Evolutionary conservation across 257 asterid species (phyloP).

Genomic region (Ligustrum vulgare): DNA sequence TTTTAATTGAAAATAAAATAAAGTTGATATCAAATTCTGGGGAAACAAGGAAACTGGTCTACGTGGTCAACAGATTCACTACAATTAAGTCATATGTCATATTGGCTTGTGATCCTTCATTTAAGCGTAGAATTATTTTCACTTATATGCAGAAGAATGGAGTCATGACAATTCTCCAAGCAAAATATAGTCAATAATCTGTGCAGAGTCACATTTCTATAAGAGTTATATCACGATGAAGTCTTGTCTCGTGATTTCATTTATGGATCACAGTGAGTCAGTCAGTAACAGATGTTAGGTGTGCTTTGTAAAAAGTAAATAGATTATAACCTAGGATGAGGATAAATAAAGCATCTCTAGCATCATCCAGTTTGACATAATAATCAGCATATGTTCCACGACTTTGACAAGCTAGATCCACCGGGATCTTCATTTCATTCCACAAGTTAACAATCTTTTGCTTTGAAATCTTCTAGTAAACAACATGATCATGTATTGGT

Average conservation of each 20-base stretch:
- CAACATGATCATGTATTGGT: background rate
- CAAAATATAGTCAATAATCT: background rate
- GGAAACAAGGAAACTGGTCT: conserved; percentile 14
- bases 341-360: background rate
- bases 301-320: background rate
- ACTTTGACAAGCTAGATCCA: background rate
- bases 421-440: background rate
- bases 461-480: background rate
- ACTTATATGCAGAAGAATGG: background rate
- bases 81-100: background rate
- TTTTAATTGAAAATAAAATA: background rate
- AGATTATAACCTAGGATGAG: background rate
- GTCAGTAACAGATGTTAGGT: background rate
- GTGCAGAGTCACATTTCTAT: background rate
- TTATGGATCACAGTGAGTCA: background rate
- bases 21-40: background rate
- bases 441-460: background rate
- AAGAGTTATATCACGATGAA: background rate
- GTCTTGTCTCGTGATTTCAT: background rate
- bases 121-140: too few species aligned
- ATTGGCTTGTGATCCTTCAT: background rate
- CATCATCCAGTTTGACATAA: background rate
- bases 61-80: conserved; percentile 18
- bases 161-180: background rate
- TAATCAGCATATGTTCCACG: background rate